Evolutionary conservation across 2,329 filamentous ascomycete genomes (phyloP).

Genomic region (Alternaria longipes): DNA sequence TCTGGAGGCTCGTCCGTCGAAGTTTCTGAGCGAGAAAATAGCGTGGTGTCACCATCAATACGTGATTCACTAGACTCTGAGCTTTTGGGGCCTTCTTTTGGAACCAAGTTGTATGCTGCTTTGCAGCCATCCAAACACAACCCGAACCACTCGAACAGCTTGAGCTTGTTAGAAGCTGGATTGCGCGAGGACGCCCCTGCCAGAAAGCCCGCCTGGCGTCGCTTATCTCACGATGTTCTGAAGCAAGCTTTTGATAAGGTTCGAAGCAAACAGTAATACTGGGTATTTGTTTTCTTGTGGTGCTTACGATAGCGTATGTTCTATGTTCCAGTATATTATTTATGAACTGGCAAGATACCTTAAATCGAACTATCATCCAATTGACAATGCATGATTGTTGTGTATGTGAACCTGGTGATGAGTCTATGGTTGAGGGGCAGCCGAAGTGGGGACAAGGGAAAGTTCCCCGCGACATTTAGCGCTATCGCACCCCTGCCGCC

Average conservation of each 20-base stretch:
- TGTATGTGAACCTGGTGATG: background rate
- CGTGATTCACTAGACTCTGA: background rate
- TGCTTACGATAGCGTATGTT: background rate
- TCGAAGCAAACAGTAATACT: background rate
- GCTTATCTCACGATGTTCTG: background rate
- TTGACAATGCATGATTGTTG: background rate
- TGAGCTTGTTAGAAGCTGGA: background rate
- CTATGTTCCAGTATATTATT: too few relatives aligned
- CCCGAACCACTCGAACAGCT: background rate
- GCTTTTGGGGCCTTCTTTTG: background rate
- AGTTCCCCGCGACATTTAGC: slow-evolving; percentile 14
- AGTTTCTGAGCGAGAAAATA: background rate
- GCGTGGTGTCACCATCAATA: background rate
- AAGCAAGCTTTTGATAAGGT: background rate
- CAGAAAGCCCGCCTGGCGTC: background rate
- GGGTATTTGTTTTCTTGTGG: background rate
- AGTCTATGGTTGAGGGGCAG: slow-evolving; percentile 1
- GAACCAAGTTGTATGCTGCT: background rate
- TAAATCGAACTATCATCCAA: too few relatives aligned
- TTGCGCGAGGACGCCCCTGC: background rate
- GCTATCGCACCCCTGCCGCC: slow-evolving; percentile 31
- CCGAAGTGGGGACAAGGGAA: slow-evolving; percentile 3
- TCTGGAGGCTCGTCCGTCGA: background rate
- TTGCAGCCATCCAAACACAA: background rate
- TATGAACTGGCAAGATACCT: background rate